Evolutionary conservation across 192 early-diverging fungal species (phyloP).

Genomic region (Umbelopsis sp.): DNA sequence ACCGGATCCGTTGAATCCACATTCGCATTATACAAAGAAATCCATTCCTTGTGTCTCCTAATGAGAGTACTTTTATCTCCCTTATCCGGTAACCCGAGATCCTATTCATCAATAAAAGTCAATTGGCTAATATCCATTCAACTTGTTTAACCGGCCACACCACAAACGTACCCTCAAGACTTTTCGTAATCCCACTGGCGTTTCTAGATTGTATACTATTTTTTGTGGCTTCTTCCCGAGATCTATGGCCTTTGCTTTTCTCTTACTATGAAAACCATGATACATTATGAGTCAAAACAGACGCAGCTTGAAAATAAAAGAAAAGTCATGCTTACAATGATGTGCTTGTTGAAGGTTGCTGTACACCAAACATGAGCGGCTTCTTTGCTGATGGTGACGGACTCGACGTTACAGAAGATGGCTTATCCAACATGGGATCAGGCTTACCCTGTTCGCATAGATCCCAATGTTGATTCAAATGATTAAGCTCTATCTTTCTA

Average conservation of each 20-base stretch:
- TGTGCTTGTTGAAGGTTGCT: not conserved
- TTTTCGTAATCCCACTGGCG: conserved; percentile 40
- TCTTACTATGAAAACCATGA: not conserved
- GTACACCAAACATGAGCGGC: not conserved
- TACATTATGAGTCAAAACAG: not conserved
- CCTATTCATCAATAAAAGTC: conserved; percentile 5
- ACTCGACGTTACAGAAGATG: not conserved
- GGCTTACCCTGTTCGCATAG: conserved; percentile 25
- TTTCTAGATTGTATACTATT: conserved; percentile 44
- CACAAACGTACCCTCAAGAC: conserved; percentile 34
- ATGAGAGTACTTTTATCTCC: conserved; percentile 42
- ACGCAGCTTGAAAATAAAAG: too few relatives aligned
- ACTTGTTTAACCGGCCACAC: not conserved
- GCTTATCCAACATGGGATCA: not conserved
- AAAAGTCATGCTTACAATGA: not conserved
- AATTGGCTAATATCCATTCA: not conserved
- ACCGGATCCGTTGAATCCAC: conserved; percentile 40
- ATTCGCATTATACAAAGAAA: conserved; percentile 48
- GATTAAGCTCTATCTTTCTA: conserved; percentile 18
- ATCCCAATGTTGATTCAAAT: conserved; percentile 43
- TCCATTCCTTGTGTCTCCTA: conserved; percentile 47
- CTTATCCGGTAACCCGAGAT: conserved; percentile 41
- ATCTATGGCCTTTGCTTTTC: not conserved
- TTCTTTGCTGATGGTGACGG: not conserved
- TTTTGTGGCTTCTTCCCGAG: conserved; percentile 39